Evolutionary conservation across 192 early-diverging fungal genomes (phyloP), one percentile per base, ranked within the genome.

Genomic region (Spizellomyces sp.): DNA sequence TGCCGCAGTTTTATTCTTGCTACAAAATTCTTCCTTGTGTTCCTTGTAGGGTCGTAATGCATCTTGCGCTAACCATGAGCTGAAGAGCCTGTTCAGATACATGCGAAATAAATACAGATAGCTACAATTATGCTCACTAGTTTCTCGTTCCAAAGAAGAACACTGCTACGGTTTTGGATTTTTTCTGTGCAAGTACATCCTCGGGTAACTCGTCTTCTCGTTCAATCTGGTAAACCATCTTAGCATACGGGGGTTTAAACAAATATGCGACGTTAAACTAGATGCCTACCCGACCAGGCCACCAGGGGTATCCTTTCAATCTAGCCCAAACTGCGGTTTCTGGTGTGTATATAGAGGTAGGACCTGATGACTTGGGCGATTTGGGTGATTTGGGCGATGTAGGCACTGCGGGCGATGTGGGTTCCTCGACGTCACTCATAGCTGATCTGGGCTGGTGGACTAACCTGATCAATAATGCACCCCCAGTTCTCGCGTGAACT

Each of bases 241-340:
- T 41, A 41, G 59, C 27, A 36, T 3, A 36, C 3, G 27, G 27
- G 3, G 27, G 27, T 0, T 3, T 36, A 3, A 36, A 36, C 27
- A 36, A 36, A 36, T 36, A 36, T 36, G 27, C 27, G 27, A 36
- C 27, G 27, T 36, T 36, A 36, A 3, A 36, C 4, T n/a, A 19
- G 4, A n/a, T 54, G 17, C 59, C 17, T 61, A 61, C 59, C 59
- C 36, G 17, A 5, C 21, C 15, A 41, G 59, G 59, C 59, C 59
- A 61, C 59, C 59, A 61, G 9, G 59, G 59, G 42, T 61, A 61
- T 15, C 59, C 59, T 41, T 61, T 61, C 14, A 61, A 41, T 61
- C 42, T 15, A 6, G 59, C 59, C 59, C 59, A 61, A 6, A 61
- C 59, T 36, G 14, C 27, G 27, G 27, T 36, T 36, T 3, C 27